Base-by-base conservation (phyloP, 805 yeast species). In the Limtongia smithiae region DNA sequence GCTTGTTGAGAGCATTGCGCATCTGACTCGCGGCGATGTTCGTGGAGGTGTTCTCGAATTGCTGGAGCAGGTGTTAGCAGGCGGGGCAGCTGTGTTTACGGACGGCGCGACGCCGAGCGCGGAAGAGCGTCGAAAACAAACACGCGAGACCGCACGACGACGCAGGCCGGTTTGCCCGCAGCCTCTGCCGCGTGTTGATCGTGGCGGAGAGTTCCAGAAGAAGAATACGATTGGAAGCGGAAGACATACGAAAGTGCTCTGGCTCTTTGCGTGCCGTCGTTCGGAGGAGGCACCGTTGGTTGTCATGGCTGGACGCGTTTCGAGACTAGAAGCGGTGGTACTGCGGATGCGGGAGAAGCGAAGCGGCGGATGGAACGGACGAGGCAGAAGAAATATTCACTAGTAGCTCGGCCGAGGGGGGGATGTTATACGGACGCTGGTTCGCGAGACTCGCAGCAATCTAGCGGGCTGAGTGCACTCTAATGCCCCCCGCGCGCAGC, bases 21-120 rank as follows among this genome's bases (percentile, higher is more conserved):
- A 91, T 93, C 71, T 88, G 97, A 57, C 95, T 84, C 4, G 97
- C 97, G 25, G 97, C 96, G 55, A 89, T 93, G 56, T 86, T 86
- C 48, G 96, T 87, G 41, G 96, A 87, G 57, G 94, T 86, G 73
- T 86, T 86, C 70, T 91, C 98, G 64, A 93, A 91, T 20, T 41
- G 49, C 54, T 50, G 27, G 18, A 35, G 31, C 27, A 46, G 37
- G 34, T 14, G 5, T 30, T 15, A 28, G 46, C 22, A 20, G 12
- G 37, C 1, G 15, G 8, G 12, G 17, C 4, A 35, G 14, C 5
- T 12, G 18, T 5, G 17, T 5, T 6, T 5, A 17, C 5, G 17
- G 18, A 33, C 15, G n/a, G n/a, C 6, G 7, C 7, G n/a, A 33
- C 8, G 15, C 8, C 15, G 20, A 33, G 20, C 6, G 6, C 8